These are phyloP conservation scores for Thozetella sp. DNA, from an alignment of 495 filamentous ascomycete species.

Conservation along the genomic window DNA sequence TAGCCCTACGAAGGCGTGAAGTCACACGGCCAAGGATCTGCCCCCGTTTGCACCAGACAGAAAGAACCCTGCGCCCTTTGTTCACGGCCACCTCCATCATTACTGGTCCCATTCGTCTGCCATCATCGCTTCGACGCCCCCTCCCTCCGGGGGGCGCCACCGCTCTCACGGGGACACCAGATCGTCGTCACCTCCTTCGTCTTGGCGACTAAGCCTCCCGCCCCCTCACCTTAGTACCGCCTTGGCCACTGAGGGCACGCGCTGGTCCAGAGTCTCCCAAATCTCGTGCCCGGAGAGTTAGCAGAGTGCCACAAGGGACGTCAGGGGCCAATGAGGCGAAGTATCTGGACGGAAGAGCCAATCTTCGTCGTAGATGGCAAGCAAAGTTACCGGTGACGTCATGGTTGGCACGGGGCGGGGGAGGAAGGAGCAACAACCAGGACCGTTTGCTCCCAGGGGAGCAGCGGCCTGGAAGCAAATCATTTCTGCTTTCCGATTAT, in stretches of 20 bases:
- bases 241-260: not conserved
- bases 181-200: not conserved
- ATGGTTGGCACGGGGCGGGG: no score
- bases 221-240: not conserved
- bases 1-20: not conserved
- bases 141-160: not conserved
- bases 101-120: no score
- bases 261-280: not conserved
- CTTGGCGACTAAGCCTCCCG: conserved; percentile 2
- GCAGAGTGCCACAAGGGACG: no score
- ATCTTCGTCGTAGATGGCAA: not conserved
- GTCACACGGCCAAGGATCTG: not conserved
- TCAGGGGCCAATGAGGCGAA: not conserved
- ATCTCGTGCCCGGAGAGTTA: not conserved
- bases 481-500: no score
- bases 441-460: no score
- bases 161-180: not conserved
- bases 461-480: no score
- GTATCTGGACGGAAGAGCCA: not conserved
- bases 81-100: not conserved
- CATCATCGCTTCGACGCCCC: not conserved
- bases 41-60: not conserved
- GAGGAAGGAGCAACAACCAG: no score
- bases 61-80: not conserved
- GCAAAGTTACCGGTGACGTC: not conserved